Conservation (phyloP, 2,329 filamentous ascomycete genomes). For the Colletotrichum eleusines region DNA sequence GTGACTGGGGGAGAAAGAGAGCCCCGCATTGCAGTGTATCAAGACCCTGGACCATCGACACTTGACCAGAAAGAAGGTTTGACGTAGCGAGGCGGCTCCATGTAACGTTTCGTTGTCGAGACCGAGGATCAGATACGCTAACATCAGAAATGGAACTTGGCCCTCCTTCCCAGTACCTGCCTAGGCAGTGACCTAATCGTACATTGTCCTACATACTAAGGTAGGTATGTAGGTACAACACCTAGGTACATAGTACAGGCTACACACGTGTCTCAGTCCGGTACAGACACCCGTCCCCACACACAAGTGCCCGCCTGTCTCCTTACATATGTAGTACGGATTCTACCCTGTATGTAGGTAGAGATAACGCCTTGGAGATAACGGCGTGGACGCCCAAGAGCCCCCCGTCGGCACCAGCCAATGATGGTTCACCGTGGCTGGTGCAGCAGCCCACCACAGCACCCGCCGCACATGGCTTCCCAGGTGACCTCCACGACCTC, state of each 20-base stretch:
- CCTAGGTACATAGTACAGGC: background rate
- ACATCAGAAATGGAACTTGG: constrained; percentile 27
- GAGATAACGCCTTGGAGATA: background rate
- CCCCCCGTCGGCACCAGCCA: constrained; percentile 11
- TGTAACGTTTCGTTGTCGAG: constrained; percentile 42
- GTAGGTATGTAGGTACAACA: no score
- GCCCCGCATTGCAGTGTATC: constrained; percentile 26
- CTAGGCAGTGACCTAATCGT: no score
- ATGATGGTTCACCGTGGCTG: constrained; percentile 18
- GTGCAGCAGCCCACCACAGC: constrained; percentile 30
- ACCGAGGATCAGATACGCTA: constrained; percentile 35
- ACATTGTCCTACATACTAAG: no score
- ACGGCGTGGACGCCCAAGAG: background rate
- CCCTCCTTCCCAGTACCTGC: no score
- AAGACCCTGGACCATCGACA: background rate
- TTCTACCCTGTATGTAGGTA: no score
- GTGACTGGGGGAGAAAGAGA: background rate
- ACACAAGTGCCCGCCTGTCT: background rate
- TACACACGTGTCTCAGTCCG: constrained; percentile 10
- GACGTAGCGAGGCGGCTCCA: constrained; percentile 40
- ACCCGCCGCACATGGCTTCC: constrained; percentile 36
- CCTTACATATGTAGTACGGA: no score
- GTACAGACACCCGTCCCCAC: background rate
- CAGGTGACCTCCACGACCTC: constrained; percentile 25
- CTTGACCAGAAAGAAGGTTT: constrained; percentile 36